Conservation (phyloP, 305 asterid genomes). For the Fraxinus sp. region DNA sequence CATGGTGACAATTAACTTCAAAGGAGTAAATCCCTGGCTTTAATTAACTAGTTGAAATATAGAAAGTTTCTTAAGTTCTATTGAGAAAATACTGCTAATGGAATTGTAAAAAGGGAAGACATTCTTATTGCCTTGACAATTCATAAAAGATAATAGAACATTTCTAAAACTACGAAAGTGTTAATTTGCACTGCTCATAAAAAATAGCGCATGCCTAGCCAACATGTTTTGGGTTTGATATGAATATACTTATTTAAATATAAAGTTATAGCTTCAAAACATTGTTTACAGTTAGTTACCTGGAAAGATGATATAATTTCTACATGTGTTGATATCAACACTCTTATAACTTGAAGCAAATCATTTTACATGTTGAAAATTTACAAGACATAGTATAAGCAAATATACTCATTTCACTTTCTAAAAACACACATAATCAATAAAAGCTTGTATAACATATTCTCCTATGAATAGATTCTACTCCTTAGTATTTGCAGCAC, state of each 20-base stretch:
- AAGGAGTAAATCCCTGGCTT: background rate
- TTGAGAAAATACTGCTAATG: background rate
- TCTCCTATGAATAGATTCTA: background rate
- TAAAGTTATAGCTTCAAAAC: background rate
- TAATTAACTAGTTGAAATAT: conserved; percentile 3
- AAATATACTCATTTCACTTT: conserved; percentile 6
- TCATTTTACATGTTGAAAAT: background rate
- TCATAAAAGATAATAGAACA: background rate
- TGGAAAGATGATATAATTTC: background rate
- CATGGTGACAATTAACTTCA: conserved; percentile 2
- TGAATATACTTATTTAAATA: background rate
- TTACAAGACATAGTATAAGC: background rate
- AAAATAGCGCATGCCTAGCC: background rate
- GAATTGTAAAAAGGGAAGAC: background rate
- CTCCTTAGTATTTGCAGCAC: conserved; percentile 7
- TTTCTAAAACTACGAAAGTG: background rate
- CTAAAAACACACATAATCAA: background rate
- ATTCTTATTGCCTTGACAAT: background rate
- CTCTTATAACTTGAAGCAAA: background rate
- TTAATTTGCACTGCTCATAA: background rate
- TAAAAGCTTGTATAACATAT: background rate
- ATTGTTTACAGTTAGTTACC: background rate
- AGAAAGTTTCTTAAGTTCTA: background rate
- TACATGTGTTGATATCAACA: background rate
- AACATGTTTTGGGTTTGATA: background rate